Evolutionary conservation across 1,284 basidiomycete genomes (phyloP).

Genomic region (Cryptococcus sp.): DNA sequence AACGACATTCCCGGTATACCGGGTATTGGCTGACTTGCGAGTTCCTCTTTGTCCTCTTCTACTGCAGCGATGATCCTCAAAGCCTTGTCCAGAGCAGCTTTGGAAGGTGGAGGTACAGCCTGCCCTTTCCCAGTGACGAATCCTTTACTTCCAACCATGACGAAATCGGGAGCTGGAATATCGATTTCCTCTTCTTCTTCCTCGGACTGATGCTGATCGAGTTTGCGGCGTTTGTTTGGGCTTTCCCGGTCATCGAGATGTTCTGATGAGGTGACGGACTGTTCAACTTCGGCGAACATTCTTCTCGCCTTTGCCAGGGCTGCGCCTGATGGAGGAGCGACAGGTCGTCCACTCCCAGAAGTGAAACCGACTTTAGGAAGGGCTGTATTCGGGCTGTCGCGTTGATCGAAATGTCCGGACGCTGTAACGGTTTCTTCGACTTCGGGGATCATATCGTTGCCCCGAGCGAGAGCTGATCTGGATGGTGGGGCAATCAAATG

Average conservation of each 20-base stretch:
- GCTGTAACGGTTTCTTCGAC: no score
- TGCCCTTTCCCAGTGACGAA: constrained; percentile 19
- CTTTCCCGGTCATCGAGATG: no score
- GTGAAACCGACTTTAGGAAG: constrained; percentile 9
- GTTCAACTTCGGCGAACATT: constrained; percentile 13
- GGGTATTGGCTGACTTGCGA: constrained; percentile 8
- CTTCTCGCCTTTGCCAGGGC: constrained; percentile 22
- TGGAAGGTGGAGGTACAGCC: constrained; percentile 15
- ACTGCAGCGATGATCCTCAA: constrained; percentile 17
- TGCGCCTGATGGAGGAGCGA: constrained; percentile 15
- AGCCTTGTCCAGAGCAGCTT: constrained; percentile 20
- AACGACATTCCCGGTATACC: constrained; percentile 1
- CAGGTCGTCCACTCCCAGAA: constrained; percentile 12
- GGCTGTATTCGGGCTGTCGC: not conserved
- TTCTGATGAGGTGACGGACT: not conserved
- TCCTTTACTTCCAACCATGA: not conserved
- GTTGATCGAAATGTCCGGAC: no score
- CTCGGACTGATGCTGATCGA: not conserved
- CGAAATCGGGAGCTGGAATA: not conserved
- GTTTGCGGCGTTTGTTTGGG: not conserved
- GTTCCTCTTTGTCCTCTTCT: constrained; percentile 1
- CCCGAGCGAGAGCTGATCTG: no score
- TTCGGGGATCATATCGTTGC: no score
- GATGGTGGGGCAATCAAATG: no score
- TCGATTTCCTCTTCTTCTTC: not conserved